Evolutionary conservation across 1,284 basidiomycete species (phyloP), one percentile per base, ranked within the genome.

Genomic region (Ceratobasidium sp.): DNA sequence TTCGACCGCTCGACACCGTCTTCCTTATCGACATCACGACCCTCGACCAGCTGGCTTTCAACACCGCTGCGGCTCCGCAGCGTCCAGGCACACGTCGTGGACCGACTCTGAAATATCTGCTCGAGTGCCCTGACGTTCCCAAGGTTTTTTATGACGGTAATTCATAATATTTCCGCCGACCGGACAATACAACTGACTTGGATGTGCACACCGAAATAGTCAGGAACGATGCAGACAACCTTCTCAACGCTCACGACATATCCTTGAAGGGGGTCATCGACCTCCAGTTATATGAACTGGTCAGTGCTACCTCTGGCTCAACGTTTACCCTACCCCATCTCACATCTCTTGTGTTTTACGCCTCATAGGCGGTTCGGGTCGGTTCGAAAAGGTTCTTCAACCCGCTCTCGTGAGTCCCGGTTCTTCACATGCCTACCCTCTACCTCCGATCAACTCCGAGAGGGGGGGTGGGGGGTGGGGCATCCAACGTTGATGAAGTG

Each of bases 91-190:
- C 64, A 3, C 48, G 64, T 23, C 50, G 50, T 39, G 64, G 64
- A 12, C 50, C 50, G 23, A 67, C 64, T 32, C 64, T 67, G 23
- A 67, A 67, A 55, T 45, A 53, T 28, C n/a, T 67, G 10, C 36
- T 67, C n/a, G 64, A 67, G 26, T 23, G 34, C 41, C 64, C 64
- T 52, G 50, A 67, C 12, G 28, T 67, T 55, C 50, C 64, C 48
- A 67, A 67, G 50, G 64, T 67, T 34, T 67, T 67, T 55, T 67
- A 67, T 45, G 64, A 67, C 36, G 64, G 64, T 67, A 55, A 55
- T 50, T 28, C 21, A 30, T 32, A 34, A 30, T 23, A 48, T 41
- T 67, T 55, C 48, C 18, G 34, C n/a, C 50, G 14, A 32, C 30
- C 30, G 3, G 50, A 26, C 32, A 18, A 50, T 16, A n/a, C 26